Base-by-base conservation (phyloP, 805 yeast genomes). In the Vanderwaltozyma polyspora region DNA sequence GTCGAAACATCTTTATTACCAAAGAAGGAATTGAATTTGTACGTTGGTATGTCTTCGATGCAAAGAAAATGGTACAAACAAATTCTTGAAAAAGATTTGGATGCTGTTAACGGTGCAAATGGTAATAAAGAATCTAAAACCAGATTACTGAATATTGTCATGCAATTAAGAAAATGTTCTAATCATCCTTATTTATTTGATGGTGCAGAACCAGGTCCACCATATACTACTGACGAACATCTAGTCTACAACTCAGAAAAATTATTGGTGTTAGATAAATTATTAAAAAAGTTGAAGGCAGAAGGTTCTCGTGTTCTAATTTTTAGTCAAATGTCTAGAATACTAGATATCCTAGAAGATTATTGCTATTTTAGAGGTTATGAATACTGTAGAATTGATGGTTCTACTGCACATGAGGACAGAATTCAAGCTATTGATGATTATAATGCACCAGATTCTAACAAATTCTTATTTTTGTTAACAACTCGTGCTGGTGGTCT, bases 401-500 rank as follows among this genome's bases (percentile, higher is more conserved):
- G 93, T 23, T 80, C 77, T 36, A 81, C 93, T 0, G 87, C 76
- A 37, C 93, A 81, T 47, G 70, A 72, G 24, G 89, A 80, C 51
- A 67, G 93, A 63, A 71, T 81, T 23, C 63, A 67, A 37, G 79
- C 86, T 1, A 81, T 81, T 42, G 93, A 81, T 58, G 86, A 78
- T 26, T 81, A 77, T 53, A 81, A 81, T 49, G 74, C 70, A n/a
- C 86, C 85, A 10, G 82, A 66, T 28, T 72, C 81, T 5, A 67
- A 71, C 11, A 81, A 81, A 45, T 81, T 81, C 52, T 66, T 79
- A n/a, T 81, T 81, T 45, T 58, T 81, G 41, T 63, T 81, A 44
- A 81, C 93, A 5, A 81, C 93, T 3, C 72, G 93, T 65, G 93
- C 93, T 29, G 91, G 95, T 59, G 95, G 95, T 9, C 67, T 85